A percentile compares a stretch with the other conserved stretches of the same genome.
These are phyloP conservation scores for Pseudodiploospora longispora DNA, from an alignment of 2,329 filamentous ascomycete genomes.

Conservation along the genomic window DNA sequence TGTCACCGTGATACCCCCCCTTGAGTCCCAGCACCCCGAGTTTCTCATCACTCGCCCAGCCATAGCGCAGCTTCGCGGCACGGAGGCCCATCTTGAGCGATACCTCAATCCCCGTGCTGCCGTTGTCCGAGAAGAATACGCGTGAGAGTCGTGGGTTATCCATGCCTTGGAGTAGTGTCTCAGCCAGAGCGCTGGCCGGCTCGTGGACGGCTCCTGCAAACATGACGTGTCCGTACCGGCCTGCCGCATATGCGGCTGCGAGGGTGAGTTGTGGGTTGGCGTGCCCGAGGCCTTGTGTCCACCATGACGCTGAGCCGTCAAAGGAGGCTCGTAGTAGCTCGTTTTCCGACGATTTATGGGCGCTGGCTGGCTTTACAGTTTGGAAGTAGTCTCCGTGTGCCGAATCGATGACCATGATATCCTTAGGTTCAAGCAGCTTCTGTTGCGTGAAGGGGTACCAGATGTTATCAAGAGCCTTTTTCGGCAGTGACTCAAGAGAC, in stretches of 20 bases:
- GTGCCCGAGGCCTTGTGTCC: slow-evolving; percentile 82
- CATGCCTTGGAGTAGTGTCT: slow-evolving; percentile 51
- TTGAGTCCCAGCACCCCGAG: slow-evolving; percentile 66
- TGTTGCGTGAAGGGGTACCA: slow-evolving; percentile 91
- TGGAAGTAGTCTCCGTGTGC: slow-evolving; percentile 75
- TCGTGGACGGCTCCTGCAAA: slow-evolving; percentile 75
- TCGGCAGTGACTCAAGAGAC: slow-evolving; percentile 52
- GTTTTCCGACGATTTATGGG: background rate
- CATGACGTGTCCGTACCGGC: slow-evolving; percentile 83
- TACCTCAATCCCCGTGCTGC: slow-evolving; percentile 77
- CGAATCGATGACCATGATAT: slow-evolving; percentile 71
- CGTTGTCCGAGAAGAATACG: slow-evolving; percentile 78
- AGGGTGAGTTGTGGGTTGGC: slow-evolving; percentile 64
- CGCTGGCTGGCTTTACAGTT: slow-evolving; percentile 25
- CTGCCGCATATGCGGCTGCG: slow-evolving; percentile 71
- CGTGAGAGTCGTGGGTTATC: slow-evolving; percentile 58
- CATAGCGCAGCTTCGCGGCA: slow-evolving; percentile 58
- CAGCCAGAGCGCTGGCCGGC: slow-evolving; percentile 62
- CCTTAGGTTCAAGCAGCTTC: slow-evolving; percentile 48
- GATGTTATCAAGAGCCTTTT: slow-evolving; percentile 54
- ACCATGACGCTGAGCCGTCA: slow-evolving; percentile 83
- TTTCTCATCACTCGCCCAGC: slow-evolving; percentile 49
- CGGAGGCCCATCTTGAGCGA: slow-evolving; percentile 78
- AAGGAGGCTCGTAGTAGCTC: slow-evolving; percentile 48
- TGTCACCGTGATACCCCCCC: slow-evolving; percentile 81